Percentiles rank a stretch among this genome's conserved stretches.
These are phyloP conservation scores for Penicillium oxalicum DNA, from an alignment of 2,329 filamentous ascomycete species.

Conservation along the genomic window DNA sequence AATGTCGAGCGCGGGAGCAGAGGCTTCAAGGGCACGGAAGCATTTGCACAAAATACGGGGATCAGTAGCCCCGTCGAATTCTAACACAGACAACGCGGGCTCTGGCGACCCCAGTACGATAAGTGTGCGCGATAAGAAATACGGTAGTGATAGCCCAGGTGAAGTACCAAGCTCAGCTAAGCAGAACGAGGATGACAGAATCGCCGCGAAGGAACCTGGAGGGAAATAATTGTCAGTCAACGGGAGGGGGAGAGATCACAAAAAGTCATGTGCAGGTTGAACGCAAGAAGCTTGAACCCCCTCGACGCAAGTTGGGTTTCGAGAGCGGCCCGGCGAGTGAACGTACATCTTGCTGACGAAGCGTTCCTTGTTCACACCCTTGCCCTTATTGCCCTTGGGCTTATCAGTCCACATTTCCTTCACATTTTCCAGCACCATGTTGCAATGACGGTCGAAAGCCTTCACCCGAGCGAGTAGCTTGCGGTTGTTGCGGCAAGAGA, in stretches of 20 bases:
- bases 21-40: not conserved
- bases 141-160: not conserved
- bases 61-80: constrained; percentile 11
- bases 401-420: constrained; percentile 99
- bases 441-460: constrained; percentile 97
- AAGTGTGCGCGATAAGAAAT: constrained; percentile 7
- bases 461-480: constrained; percentile 96
- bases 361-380: constrained; percentile 95
- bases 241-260: not conserved
- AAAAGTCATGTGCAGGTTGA: no score
- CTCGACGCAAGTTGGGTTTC: no score
- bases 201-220: constrained; percentile 77
- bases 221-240: not conserved
- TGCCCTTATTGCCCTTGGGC: constrained; percentile 77
- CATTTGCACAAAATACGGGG: constrained; percentile 8
- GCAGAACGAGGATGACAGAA: constrained; percentile 77
- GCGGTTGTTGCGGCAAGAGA: constrained; percentile 96
- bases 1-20: no score
- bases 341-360: constrained; percentile 96
- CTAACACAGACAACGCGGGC: constrained; percentile 11
- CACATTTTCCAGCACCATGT: constrained; percentile 96
- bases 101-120: constrained; percentile 11
- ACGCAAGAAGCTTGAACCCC: no score
- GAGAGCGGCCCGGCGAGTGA: not conserved
- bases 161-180: constrained; percentile 54